A percentile compares a stretch with the other conserved stretches of the same genome.
Conservation (phyloP, 257 asterid genomes). For the Nemophila menziesii region DNA sequence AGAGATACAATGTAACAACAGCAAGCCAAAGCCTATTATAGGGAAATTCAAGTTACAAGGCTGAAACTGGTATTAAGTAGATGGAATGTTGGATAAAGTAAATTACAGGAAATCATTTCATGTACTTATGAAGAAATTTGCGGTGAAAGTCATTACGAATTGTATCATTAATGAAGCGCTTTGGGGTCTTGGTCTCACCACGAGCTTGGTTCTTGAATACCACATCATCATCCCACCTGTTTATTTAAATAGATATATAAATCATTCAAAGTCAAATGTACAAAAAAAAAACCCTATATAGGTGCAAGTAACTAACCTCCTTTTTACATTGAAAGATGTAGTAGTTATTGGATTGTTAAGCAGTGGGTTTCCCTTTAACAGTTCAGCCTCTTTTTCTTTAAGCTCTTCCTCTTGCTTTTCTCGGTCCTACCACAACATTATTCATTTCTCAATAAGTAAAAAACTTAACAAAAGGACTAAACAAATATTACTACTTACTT, state of each 20-base stretch:
- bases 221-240: constrained; percentile 99
- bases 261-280: background rate
- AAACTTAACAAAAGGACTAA: background rate
- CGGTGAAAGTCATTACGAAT: constrained; percentile 80
- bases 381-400: constrained; percentile 73
- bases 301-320: constrained; percentile 48
- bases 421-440: constrained; percentile 39
- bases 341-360: constrained; percentile 54
- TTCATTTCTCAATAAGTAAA: background rate
- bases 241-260: constrained; percentile 1
- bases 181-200: constrained; percentile 58
- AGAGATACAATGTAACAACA: too few relatives aligned
- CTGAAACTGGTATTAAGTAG: too few relatives aligned
- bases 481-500: constrained; percentile 32
- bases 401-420: constrained; percentile 65
- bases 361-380: constrained; percentile 77
- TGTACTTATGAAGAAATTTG: constrained; percentile 67
- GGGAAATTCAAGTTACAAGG: too few relatives aligned
- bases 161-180: constrained; percentile 88
- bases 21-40: too few relatives aligned
- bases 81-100: too few relatives aligned
- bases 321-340: constrained; percentile 66
- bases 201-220: constrained; percentile 96
- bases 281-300: background rate
- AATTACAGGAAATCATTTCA: constrained; percentile 34